A percentile compares a stretch with the other conserved stretches of the same genome.
Evolutionary conservation across 441 rosid species (phyloP).

Genomic region (Biscutella auriculata): DNA sequence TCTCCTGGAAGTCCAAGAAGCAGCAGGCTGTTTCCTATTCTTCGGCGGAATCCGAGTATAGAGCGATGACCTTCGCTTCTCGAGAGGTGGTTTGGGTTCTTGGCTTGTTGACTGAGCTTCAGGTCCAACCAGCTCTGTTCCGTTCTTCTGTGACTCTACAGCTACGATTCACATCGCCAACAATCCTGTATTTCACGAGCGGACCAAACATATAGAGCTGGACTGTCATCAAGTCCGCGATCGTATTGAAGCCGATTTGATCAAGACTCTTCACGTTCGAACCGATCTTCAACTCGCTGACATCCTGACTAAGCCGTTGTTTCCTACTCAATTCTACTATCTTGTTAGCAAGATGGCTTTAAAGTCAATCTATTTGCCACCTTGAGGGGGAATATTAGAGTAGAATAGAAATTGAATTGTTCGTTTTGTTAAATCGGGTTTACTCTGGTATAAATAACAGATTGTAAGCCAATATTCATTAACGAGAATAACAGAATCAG

Average conservation of each 20-base stretch:
- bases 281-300: neutral
- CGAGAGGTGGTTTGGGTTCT: neutral
- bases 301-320: neutral
- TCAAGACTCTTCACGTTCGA: neutral
- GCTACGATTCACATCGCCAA: no score
- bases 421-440: no score
- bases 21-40: neutral
- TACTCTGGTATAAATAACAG: no score
- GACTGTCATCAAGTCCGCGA: neutral
- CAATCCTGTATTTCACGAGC: neutral
- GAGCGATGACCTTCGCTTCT: neutral
- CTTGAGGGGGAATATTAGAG: neutral
- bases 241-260: neutral
- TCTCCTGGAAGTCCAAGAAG: no score
- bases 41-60: neutral
- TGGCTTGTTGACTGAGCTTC: accelerated
- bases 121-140: accelerated
- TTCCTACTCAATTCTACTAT: neutral
- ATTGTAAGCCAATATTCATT: no score
- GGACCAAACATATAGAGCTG: neutral
- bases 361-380: neutral
- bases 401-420: no score
- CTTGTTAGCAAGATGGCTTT: no score
- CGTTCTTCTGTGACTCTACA: neutral
- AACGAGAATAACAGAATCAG: no score